These are phyloP conservation scores for Carex arenaria DNA, from an alignment of 202 grass and related monocot genomes.

Conservation along the genomic window DNA sequence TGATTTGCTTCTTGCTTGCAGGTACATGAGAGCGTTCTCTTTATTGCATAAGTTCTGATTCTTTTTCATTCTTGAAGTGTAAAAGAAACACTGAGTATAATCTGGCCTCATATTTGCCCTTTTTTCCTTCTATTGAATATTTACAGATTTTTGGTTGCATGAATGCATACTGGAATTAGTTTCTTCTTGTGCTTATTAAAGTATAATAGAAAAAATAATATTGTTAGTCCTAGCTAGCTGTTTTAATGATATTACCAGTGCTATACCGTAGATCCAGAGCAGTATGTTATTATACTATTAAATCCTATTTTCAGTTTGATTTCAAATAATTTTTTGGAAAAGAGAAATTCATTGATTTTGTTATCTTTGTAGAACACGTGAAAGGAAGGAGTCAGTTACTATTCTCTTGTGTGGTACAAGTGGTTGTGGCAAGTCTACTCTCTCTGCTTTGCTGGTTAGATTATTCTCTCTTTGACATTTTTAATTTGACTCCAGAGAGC, in stretches of 20 bases:
- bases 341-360: constrained; percentile 4
- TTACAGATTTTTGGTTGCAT: background rate
- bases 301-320: background rate
- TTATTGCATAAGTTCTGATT: background rate
- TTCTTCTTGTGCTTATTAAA: background rate
- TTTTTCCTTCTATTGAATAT: background rate
- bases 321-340: constrained; percentile 4
- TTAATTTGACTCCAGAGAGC: background rate
- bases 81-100: background rate
- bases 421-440: constrained; percentile 94
- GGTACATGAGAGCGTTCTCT: constrained; percentile 21
- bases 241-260: background rate
- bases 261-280: background rate
- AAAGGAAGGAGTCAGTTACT: constrained; percentile 82
- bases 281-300: background rate
- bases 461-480: constrained; percentile 15
- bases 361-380: constrained; percentile 46
- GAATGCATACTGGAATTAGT: background rate
- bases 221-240: background rate
- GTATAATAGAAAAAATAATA: background rate
- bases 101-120: background rate
- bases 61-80: background rate
- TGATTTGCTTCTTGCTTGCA: constrained; percentile 75
- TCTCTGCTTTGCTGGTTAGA: constrained; percentile 78
- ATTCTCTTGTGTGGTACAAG: constrained; percentile 91